These are phyloP conservation scores for Neurospora sp. DNA, from an alignment of 495 filamentous ascomycete genomes.

Conservation along the genomic window DNA sequence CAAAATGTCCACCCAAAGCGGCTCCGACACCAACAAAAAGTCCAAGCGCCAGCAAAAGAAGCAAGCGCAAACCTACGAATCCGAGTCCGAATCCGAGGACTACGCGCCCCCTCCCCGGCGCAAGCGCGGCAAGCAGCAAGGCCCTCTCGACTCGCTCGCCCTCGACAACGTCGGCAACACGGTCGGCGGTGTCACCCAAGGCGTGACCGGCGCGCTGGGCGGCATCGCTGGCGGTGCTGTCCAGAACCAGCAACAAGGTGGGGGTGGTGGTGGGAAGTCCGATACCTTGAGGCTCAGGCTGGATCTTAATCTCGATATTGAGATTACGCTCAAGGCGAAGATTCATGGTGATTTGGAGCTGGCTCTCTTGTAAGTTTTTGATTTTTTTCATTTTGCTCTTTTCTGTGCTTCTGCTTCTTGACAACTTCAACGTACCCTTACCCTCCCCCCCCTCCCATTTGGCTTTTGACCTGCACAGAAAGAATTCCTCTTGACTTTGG, in stretches of 20 bases:
- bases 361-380: conserved; percentile 61
- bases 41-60: conserved; percentile 21
- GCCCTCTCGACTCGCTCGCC: conserved; percentile 49
- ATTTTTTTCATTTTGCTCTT: conserved; percentile 2
- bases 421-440: not conserved
- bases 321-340: conserved; percentile 86
- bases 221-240: conserved; percentile 43
- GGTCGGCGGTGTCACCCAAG: conserved; percentile 49
- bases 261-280: conserved; percentile 41
- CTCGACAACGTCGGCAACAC: conserved; percentile 55
- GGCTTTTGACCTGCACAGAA: not conserved
- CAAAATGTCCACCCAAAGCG: conserved; percentile 28
- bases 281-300: conserved; percentile 68
- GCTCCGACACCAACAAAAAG: conserved; percentile 21
- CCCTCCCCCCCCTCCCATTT: not conserved
- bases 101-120: conserved; percentile 24
- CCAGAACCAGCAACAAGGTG: conserved; percentile 26
- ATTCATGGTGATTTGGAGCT: conserved; percentile 85
- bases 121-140: conserved; percentile 30
- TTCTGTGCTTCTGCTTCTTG: not conserved
- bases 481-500: not conserved
- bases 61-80: conserved; percentile 25
- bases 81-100: conserved; percentile 32
- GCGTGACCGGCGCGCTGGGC: conserved; percentile 46
- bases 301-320: conserved; percentile 80